Percentiles rank a stretch among this genome's conserved stretches.
Conservation (phyloP, 495 filamentous ascomycete species). For the Lasiosphaeria ovina region DNA sequence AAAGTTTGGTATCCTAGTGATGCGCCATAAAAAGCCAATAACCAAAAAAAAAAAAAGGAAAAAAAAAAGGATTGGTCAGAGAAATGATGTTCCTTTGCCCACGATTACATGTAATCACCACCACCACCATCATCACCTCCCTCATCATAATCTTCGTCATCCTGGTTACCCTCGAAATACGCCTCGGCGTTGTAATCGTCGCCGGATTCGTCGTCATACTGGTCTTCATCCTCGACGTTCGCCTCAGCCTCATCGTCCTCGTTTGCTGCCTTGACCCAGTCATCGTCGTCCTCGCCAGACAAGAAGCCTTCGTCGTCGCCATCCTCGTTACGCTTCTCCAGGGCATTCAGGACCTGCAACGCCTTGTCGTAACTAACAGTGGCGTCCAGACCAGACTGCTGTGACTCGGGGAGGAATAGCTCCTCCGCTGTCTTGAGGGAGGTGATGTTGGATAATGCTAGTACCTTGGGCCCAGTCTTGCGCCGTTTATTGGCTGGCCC, state of each 20-base stretch:
- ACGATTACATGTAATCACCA: constrained; percentile 2
- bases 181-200: constrained; percentile 56
- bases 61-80: neutral
- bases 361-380: constrained; percentile 33
- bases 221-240: constrained; percentile 44
- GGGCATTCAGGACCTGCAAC: constrained; percentile 31
- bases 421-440: constrained; percentile 35
- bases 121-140: constrained; percentile 43
- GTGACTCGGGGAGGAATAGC: constrained; percentile 23
- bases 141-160: constrained; percentile 49
- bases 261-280: constrained; percentile 37
- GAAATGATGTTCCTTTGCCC: neutral
- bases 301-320: constrained; percentile 39
- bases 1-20: neutral
- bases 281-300: constrained; percentile 43
- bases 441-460: constrained; percentile 32
- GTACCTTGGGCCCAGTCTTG: constrained; percentile 27
- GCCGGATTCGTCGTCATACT: constrained; percentile 47
- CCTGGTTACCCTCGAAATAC: constrained; percentile 53
- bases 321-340: constrained; percentile 40
- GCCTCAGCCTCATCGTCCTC: constrained; percentile 37
- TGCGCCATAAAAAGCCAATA: constrained; percentile 7
- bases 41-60: constrained; percentile 8
- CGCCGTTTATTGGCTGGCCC: constrained; percentile 26
- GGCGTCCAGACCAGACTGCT: constrained; percentile 13